Base-by-base conservation (phyloP, 208 protist genomes). In the Acanthamoeba polyphaga region DNA sequence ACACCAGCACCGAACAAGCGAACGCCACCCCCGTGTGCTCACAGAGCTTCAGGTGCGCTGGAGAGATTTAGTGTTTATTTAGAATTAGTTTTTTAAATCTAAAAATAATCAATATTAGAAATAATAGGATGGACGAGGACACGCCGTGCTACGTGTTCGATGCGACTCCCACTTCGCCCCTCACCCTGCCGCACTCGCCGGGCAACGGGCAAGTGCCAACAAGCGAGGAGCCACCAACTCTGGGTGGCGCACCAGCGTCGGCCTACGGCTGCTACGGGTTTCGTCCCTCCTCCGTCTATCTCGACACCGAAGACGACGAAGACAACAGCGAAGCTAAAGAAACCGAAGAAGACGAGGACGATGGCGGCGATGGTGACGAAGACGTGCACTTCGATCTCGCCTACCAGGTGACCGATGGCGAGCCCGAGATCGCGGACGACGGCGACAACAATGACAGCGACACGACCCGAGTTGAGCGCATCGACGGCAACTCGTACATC, bases 231-330 rank as follows among this genome's bases (percentile, higher is more conserved):
- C 70, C 15, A 46, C 9, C n/a, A 27, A 7, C 34, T 15, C 68
- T n/a, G 24, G n/a, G 32, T 29, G 34, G 46, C 13, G 46, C 1
- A 13, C 46, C 29, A 27, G 70, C 17, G 8, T 22, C 29, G 13
- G 70, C 32, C 15, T 78, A 78, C 32, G 70, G 70, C 34, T 78
- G n/a, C 70, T 78, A 78, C 34, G 32, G 29, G 32, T 78, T 78
- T 78, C 70, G 70, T 10, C 70, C 70, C 12, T 34, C n/a, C 24
- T 24, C 19, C 1, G 70, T 29, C 19, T 78, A 78, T 15, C 6
- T 49, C 15, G 70, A 27, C 9, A 13, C n/a, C 10, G 70, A 78
- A 17, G 34, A 78, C 15, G 8, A 34, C 70, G 15, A 78, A 43
- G 38, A n/a, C 32, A 38, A 32, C n/a, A 43, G 4, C 4, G 68